Evolutionary conservation across 352 stramenopile species (phyloP).

Genomic region (Hyaloperonospora brassicae): DNA sequence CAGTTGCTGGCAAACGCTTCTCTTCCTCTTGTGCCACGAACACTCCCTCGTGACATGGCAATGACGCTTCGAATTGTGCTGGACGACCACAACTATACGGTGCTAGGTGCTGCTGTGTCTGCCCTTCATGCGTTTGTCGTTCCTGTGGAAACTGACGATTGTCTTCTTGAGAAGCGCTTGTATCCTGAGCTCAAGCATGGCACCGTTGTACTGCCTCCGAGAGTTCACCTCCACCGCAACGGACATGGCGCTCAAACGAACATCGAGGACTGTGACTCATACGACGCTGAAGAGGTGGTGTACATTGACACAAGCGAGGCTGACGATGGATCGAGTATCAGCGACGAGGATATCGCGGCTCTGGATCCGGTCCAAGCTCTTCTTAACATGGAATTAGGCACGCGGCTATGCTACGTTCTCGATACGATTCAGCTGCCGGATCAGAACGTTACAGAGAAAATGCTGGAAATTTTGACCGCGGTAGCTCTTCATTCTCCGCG

Average conservation of each 20-base stretch:
- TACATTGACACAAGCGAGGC: slow-evolving; percentile 43
- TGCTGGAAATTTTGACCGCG: slow-evolving; percentile 48
- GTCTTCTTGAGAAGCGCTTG: slow-evolving; percentile 1
- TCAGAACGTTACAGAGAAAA: slow-evolving; percentile 33
- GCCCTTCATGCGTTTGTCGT: slow-evolving; percentile 54
- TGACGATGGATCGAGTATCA: slow-evolving; percentile 33
- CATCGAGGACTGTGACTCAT: not conserved
- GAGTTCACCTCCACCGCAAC: slow-evolving; percentile 39
- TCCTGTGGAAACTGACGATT: slow-evolving; percentile 12
- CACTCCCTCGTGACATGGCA: slow-evolving; percentile 38
- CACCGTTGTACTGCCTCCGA: slow-evolving; percentile 21
- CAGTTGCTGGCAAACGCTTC: slow-evolving; percentile 17
- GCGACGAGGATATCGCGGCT: slow-evolving; percentile 41
- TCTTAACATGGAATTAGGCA: slow-evolving; percentile 46
- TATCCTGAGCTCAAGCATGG: slow-evolving; percentile 27
- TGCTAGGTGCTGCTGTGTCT: slow-evolving; percentile 33
- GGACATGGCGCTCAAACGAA: not conserved
- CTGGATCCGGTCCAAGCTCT: slow-evolving; percentile 54
- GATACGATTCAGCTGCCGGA: slow-evolving; percentile 39
- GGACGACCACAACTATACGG: slow-evolving; percentile 64
- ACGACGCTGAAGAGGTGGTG: slow-evolving; percentile 27
- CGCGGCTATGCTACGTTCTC: slow-evolving; percentile 45
- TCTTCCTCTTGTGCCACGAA: slow-evolving; percentile 17
- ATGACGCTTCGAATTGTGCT: slow-evolving; percentile 47
- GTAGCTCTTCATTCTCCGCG: slow-evolving; percentile 46